phyloP scores from a whole-genome alignment of 805 yeast species.

The Zygoascus biomembranicola region DNA sequence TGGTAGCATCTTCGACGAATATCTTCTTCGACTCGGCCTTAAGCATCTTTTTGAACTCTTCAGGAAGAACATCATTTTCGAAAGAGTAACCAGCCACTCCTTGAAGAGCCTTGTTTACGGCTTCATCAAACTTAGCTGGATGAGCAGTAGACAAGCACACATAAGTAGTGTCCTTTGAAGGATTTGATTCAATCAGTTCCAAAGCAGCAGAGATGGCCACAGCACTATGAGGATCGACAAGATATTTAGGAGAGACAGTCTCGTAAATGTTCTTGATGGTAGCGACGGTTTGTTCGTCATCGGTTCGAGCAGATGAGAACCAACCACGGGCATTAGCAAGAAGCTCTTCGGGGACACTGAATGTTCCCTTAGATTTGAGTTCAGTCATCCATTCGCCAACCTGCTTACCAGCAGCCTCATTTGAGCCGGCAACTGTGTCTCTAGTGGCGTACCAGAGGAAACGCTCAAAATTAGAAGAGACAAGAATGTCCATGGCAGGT shows the following conservation, averaged over 20 bases:
- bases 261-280: conserved; percentile 69
- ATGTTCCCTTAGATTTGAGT: conserved; percentile 68
- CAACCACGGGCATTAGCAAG: conserved; percentile 57
- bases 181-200: conserved; percentile 45
- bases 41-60: conserved; percentile 67
- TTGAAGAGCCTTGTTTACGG: conserved; percentile 73
- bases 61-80: conserved; percentile 83
- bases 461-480: conserved; percentile 94
- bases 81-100: conserved; percentile 69
- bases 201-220: conserved; percentile 83
- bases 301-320: conserved; percentile 73
- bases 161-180: conserved; percentile 35
- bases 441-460: conserved; percentile 89
- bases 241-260: conserved; percentile 52
- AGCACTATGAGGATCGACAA: conserved; percentile 94
- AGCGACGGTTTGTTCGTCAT: conserved; percentile 65
- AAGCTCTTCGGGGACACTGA: conserved; percentile 58
- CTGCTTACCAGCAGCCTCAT: conserved; percentile 62
- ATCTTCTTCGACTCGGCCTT: conserved; percentile 66
- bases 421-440: conserved; percentile 51
- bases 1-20: conserved; percentile 61
- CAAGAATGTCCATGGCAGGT: conserved; percentile 98
- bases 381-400: conserved; percentile 71
- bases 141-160: conserved; percentile 94
- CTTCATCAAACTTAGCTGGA: conserved; percentile 97